Evolutionary conservation across 306 rosid species (phyloP).

Genomic region (Phaseolus lunatus): DNA sequence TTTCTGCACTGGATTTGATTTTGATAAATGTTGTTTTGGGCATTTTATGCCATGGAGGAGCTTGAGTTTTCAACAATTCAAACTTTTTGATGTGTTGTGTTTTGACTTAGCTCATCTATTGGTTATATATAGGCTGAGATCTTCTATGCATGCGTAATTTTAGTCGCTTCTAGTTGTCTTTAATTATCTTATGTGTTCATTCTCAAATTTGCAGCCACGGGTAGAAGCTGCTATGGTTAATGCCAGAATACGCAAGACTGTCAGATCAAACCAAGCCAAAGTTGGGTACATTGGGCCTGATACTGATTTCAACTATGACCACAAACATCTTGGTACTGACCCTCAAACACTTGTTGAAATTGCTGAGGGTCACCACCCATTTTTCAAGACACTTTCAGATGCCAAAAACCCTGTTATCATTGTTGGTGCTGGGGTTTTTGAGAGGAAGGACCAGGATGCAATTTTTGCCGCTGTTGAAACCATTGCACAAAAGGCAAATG

Average conservation of each 20-base stretch:
- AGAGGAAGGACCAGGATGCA: conserved; percentile 92
- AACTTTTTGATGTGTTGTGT: neutral
- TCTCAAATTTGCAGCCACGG: conserved; percentile 78
- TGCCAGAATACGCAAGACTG: conserved; percentile 94
- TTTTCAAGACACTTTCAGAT: conserved; percentile 61
- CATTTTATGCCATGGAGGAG: neutral
- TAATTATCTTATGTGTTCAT: conserved; percentile 39
- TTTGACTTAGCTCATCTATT: conserved; percentile 29
- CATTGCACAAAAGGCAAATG: conserved; percentile 68
- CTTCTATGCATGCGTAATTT: conserved; percentile 30
- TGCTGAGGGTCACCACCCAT: conserved; percentile 86
- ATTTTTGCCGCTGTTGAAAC: conserved; percentile 73
- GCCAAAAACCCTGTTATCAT: conserved; percentile 91
- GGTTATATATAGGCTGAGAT: neutral
- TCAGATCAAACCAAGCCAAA: conserved; percentile 74
- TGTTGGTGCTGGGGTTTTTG: conserved; percentile 86
- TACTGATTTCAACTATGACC: conserved; percentile 81
- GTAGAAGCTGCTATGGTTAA: conserved; percentile 99
- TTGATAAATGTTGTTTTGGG: conserved; percentile 28
- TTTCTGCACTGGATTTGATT: conserved; percentile 19
- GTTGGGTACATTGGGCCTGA: conserved; percentile 92
- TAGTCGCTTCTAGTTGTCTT: conserved; percentile 34
- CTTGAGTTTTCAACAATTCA: neutral
- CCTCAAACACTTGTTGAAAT: conserved; percentile 87
- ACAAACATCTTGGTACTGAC: conserved; percentile 84